Base-by-base conservation (phyloP, 208 protist species). In the Leishmania aethiopica region DNA sequence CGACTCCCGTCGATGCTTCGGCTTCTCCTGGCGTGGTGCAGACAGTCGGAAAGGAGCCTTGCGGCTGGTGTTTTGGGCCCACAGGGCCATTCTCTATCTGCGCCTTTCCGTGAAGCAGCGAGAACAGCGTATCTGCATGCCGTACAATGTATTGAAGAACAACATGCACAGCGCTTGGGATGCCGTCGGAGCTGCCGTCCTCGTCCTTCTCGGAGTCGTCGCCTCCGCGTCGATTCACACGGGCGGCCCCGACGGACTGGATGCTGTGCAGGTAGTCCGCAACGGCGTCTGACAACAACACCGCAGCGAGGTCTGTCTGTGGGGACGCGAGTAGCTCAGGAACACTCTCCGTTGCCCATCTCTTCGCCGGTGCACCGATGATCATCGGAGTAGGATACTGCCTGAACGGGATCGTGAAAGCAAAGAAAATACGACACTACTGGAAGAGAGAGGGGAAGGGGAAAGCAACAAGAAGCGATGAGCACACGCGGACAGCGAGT, bases 191-290 rank as follows among this genome's bases (percentile, higher is more conserved):
- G 0, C 76, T 13, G 10, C 69, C 53, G 60, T 49, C 40, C 32
- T n/a, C 49, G 2, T 75, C 66, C 19, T 80, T 66, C 2, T 32
- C 25, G 40, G 66, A 17, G 75, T 37, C n/a, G 11, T 49, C 45
- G 7, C 35, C 64, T 0, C 35, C 57, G 32, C 74, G 74, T 5
- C 60, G 82, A 32, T 73, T 13, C 25, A 40, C 72, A 22, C 60
- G 49, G 0, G 62, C 28, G 5, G 62, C 51, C 25, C 64, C 51
- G 19, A 60, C 28, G 15, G 67, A 72, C 57, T 86, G 78, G 19
- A 82, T 75, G 47, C 78, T 86, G 55, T 86, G 82, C 32, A 86
- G 73, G 47, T 86, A 82, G 42, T 86, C 78, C 2, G 75, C 55
- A 13, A 82, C 62, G 0, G 73, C 40, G 37, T 81, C 82, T 1